A percentile compares a stretch with the other conserved stretches of the same genome.
Conservation (phyloP, 495 filamentous ascomycete species). For the Penicillium subrubescens region DNA sequence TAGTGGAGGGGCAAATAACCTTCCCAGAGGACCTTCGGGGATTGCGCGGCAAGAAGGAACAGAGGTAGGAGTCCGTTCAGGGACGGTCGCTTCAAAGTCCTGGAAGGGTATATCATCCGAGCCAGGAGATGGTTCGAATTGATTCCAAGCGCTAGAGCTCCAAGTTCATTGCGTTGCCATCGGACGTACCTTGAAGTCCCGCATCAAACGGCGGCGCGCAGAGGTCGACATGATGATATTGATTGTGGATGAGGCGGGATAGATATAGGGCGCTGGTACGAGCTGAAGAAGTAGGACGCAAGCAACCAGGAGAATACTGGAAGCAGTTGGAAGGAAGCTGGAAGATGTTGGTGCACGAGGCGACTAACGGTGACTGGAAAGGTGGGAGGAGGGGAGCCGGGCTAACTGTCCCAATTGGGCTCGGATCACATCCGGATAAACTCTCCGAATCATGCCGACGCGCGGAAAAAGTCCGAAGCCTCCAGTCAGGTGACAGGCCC, state of each 20-base stretch:
- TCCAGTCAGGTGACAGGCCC: background rate
- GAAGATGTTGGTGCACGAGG: slow-evolving; percentile 6
- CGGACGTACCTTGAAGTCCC: slow-evolving; percentile 88
- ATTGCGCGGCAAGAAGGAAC: background rate
- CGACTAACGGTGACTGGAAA: slow-evolving; percentile 15
- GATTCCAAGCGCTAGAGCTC: background rate
- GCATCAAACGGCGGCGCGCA: slow-evolving; percentile 92
- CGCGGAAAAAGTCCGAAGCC: background rate
- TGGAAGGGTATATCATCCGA: background rate
- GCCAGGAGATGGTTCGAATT: background rate
- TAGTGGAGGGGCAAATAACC: slow-evolving; percentile 20
- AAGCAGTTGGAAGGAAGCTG: slow-evolving; percentile 4
- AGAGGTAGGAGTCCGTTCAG: too few species aligned
- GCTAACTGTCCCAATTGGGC: slow-evolving; percentile 16
- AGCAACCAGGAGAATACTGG: slow-evolving; percentile 6
- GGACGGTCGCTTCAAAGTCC: background rate
- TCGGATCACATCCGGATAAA: slow-evolving; percentile 18
- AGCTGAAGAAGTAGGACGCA: slow-evolving; percentile 1
- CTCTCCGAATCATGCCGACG: background rate
- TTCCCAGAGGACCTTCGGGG: slow-evolving; percentile 1
- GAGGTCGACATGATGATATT: slow-evolving; percentile 79
- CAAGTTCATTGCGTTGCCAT: slow-evolving; percentile 9
- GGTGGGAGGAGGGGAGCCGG: slow-evolving; percentile 23
- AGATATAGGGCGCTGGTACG: background rate
- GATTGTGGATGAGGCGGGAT: slow-evolving; percentile 11